Conservation (phyloP, 2,329 filamentous ascomycete species). For the Monascus ruber region DNA sequence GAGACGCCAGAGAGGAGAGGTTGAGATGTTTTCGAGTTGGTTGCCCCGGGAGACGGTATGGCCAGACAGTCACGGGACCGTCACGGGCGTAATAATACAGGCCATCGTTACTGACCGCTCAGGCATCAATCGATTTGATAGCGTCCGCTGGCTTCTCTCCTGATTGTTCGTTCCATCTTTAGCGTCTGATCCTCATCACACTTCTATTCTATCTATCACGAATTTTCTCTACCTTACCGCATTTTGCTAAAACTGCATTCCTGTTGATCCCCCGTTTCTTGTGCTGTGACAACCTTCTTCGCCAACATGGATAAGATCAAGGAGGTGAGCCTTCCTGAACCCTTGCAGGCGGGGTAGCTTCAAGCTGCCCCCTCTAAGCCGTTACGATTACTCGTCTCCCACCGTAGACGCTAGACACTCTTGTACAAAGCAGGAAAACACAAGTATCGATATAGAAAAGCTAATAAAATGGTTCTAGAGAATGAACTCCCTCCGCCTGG, state of each 20-base stretch:
- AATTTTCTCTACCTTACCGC: constrained; percentile 21
- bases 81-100: background rate
- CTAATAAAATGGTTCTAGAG: constrained; percentile 46
- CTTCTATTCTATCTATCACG: constrained; percentile 4
- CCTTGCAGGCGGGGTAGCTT: constrained; percentile 31
- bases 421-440: background rate
- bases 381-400: background rate
- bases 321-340: constrained; percentile 53
- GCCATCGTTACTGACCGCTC: no score
- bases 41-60: constrained; percentile 30
- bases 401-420: background rate
- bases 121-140: no score
- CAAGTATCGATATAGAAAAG: constrained; percentile 5
- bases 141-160: no score
- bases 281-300: constrained; percentile 18
- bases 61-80: constrained; percentile 2
- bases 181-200: constrained; percentile 1
- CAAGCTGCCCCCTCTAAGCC: constrained; percentile 11
- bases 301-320: constrained; percentile 75
- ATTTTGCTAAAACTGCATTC: constrained; percentile 19
- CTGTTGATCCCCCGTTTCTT: constrained; percentile 13
- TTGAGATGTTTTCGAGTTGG: constrained; percentile 15
- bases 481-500: constrained; percentile 88
- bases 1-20: no score
- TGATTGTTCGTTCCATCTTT: no score